Conservation (phyloP, 2,329 filamentous ascomycete species). For the Fonsecaea nubica region DNA sequence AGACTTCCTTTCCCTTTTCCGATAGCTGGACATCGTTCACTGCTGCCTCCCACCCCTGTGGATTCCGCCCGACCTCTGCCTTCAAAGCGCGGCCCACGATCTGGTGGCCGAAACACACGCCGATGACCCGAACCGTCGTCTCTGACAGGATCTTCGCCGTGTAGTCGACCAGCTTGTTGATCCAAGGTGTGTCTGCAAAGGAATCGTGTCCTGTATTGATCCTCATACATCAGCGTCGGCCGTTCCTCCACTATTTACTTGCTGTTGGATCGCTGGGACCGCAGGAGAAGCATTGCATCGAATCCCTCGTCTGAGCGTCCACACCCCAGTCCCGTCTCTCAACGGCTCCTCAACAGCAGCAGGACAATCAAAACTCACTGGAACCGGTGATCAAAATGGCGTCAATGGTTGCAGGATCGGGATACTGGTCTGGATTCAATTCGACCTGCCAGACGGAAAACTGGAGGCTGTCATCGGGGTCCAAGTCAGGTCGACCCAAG, state of each 20-base stretch:
- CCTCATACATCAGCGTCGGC: background rate
- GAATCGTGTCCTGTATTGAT: conserved; percentile 67
- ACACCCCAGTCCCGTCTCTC: background rate
- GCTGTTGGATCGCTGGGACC: background rate
- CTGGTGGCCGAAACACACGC: conserved; percentile 88
- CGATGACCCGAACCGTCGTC: conserved; percentile 71
- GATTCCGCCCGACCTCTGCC: conserved; percentile 69
- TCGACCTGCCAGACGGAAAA: conserved; percentile 76
- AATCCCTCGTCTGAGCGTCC: background rate
- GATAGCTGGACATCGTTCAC: conserved; percentile 74
- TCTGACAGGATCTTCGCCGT: conserved; percentile 66
- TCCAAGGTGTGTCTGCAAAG: conserved; percentile 78
- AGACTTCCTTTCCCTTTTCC: conserved; percentile 72
- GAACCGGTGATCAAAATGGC: conserved; percentile 81
- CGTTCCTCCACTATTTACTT: background rate
- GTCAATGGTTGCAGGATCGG: conserved; percentile 75
- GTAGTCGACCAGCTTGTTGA: conserved; percentile 74
- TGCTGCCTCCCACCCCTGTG: conserved; percentile 80
- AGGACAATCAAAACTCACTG: conserved; percentile 53
- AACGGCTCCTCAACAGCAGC: background rate
- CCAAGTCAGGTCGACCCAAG: conserved; percentile 47
- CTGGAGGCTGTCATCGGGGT: conserved; percentile 55
- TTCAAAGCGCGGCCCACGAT: conserved; percentile 78
- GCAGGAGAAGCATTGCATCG: background rate
- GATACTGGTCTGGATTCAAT: conserved; percentile 69